Base-by-base conservation (phyloP, 768 basidiomycete genomes). In the Pholiota microspora region DNA sequence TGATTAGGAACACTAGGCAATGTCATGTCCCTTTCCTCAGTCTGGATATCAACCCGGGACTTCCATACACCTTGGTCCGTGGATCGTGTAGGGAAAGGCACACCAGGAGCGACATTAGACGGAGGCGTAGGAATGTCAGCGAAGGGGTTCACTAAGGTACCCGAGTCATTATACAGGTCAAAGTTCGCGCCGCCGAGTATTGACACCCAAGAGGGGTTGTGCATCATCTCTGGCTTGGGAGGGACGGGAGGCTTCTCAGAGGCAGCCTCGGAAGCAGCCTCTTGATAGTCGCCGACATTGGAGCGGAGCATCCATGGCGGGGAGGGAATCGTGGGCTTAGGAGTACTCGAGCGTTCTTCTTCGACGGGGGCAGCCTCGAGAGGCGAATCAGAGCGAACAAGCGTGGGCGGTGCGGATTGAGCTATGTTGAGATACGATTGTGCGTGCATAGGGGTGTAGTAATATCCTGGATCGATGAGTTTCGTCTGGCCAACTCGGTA, bases 401-500 rank as follows among this genome's bases (percentile, higher is more conserved):
- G 13, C 18, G 29, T 18, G n/a, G 49, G 28, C 2, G 10, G 35
- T 10, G 10, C 3, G 18, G 35, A 7, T 7, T 2, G 5, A 2
- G n/a, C 21, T 21, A 8, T 7, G 6, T 6, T 4, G 6, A 40
- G 4, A 21, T 13, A 18, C 18, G 38, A 21, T 16, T 21, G 16
- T 12, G 40, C 9, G 23, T 18, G 21, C 35, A 15, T 15, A 34
- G 32, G 1, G 15, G 29, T n/a, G 7, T 49, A 29, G 12, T n/a
- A 4, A 10, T 55, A 31, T n/a, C n/a, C 25, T n/a, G 52, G 58
- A 12, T 42, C 27, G 8, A 70, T 70, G 18, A 67, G 29, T 9
- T 48, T 58, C 21, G 62, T 67, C 42, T 67, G 65, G 4, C 67
- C 69, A 32, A 65, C 62, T n/a, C 69, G 62, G 51, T 67, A 67